A percentile compares a stretch with the other conserved stretches of the same genome.
These are phyloP conservation scores for Cardiospermum halicacabum DNA, from an alignment of 345 rosid species.

Conservation along the genomic window DNA sequence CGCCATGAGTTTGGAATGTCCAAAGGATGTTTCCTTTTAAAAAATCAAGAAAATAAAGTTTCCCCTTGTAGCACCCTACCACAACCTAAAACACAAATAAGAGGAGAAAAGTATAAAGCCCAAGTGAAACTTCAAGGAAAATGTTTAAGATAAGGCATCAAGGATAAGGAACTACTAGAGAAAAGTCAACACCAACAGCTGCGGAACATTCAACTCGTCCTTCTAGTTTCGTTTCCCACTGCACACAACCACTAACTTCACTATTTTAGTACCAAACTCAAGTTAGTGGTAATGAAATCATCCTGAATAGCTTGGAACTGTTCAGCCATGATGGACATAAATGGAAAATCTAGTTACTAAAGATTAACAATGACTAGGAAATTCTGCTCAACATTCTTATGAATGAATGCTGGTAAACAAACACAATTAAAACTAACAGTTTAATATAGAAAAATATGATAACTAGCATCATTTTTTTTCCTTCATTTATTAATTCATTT, in stretches of 20 bases:
- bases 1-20: conserved; percentile 82
- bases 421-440: neutral
- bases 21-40: conserved; percentile 58
- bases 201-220: conserved; percentile 94
- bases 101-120: conserved; percentile 9
- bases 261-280: neutral
- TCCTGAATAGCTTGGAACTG: neutral
- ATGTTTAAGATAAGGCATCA: conserved; percentile 12
- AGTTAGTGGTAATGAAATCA: conserved; percentile 13
- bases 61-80: conserved; percentile 87
- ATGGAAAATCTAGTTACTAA: neutral
- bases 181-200: conserved; percentile 61
- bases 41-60: conserved; percentile 76
- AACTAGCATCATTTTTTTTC: neutral
- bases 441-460: neutral
- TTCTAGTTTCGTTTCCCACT: conserved; percentile 68
- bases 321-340: conserved; percentile 7
- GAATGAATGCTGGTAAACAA: neutral
- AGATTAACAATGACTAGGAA: neutral
- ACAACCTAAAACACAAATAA: conserved; percentile 48
- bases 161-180: conserved; percentile 51
- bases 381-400: neutral
- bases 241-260: conserved; percentile 62
- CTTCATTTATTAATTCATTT: no score
- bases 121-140: conserved; percentile 11